Conservation (phyloP, 2,329 filamentous ascomycete genomes). For the Aspergillus aculeatinus region DNA sequence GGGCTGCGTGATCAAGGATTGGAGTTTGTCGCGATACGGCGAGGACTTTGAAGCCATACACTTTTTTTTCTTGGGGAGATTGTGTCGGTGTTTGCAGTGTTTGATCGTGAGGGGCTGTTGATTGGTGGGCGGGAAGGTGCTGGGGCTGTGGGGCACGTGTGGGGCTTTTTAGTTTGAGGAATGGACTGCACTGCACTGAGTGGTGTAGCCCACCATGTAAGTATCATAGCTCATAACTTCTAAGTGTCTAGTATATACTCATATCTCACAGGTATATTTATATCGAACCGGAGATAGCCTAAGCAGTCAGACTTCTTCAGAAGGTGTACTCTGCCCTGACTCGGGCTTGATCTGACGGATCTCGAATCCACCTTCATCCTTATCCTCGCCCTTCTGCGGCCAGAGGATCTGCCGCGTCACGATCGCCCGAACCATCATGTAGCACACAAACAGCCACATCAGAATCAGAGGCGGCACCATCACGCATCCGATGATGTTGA, state of each 20-base stretch:
- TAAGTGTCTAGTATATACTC: too few relatives aligned
- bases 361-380: slow-evolving; percentile 60
- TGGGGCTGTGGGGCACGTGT: not conserved
- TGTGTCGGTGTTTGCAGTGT: slow-evolving; percentile 11
- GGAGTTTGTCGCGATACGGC: not conserved
- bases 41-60: slow-evolving; percentile 4
- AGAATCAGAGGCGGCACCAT: slow-evolving; percentile 65
- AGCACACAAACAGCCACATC: slow-evolving; percentile 68
- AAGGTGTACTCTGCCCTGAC: slow-evolving; percentile 16
- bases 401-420: slow-evolving; percentile 67
- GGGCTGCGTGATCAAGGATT: not conserved
- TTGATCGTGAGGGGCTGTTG: slow-evolving; percentile 10
- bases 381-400: slow-evolving; percentile 69
- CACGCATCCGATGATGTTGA: slow-evolving; percentile 66
- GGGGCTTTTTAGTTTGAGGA: not conserved
- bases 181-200: too few relatives aligned
- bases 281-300: too few relatives aligned
- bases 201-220: too few relatives aligned
- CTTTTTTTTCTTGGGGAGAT: slow-evolving; percentile 12
- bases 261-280: too few relatives aligned
- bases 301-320: slow-evolving; percentile 12
- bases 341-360: slow-evolving; percentile 32
- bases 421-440: slow-evolving; percentile 69
- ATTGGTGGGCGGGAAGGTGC: not conserved
- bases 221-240: too few relatives aligned